Percentiles rank a stretch among this genome's conserved stretches.
Conservation (phyloP, 331 rosid genomes). For the Pyracantha coccinea region DNA sequence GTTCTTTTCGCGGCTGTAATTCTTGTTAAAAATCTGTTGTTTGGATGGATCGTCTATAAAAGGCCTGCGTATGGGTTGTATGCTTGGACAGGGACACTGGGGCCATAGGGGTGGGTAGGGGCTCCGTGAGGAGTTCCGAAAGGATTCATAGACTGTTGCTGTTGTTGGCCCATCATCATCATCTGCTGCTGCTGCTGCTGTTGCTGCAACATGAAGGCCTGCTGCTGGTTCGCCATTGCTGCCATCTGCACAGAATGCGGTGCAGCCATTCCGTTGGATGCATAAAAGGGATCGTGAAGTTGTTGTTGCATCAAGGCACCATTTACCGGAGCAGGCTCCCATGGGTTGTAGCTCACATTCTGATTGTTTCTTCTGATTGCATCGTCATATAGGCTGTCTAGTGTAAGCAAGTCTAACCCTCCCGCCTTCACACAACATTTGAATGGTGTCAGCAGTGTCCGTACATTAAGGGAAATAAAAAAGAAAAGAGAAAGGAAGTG, state of each 20-base stretch:
- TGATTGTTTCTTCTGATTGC: constrained; percentile 87
- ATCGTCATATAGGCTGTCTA: constrained; percentile 94
- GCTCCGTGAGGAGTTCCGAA: constrained; percentile 80
- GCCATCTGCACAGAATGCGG: constrained; percentile 93
- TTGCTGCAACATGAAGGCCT: constrained; percentile 64
- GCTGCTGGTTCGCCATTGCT: constrained; percentile 83
- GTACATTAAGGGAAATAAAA: background rate
- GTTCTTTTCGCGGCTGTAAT: constrained; percentile 5
- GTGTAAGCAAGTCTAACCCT: constrained; percentile 87
- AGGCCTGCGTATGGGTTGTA: constrained; percentile 82
- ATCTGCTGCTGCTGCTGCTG: constrained; percentile 42
- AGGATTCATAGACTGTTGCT: constrained; percentile 55
- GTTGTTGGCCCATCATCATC: constrained; percentile 83
- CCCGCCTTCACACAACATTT: constrained; percentile 57
- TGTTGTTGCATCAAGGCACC: constrained; percentile 62
- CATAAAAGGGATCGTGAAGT: constrained; percentile 67
- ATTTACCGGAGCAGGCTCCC: constrained; percentile 56
- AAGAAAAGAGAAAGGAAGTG: background rate
- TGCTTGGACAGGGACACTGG: constrained; percentile 86
- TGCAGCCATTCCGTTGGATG: constrained; percentile 61
- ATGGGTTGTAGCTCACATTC: constrained; percentile 86
- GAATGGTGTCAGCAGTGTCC: background rate
- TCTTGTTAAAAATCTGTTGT: constrained; percentile 7
- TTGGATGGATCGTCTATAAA: constrained; percentile 38
- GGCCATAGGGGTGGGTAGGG: constrained; percentile 51